Percentiles rank a stretch among this genome's conserved stretches.
phyloP scores from a whole-genome alignment of 106 monocot genomes.

The Amphibolis antarctica region DNA sequence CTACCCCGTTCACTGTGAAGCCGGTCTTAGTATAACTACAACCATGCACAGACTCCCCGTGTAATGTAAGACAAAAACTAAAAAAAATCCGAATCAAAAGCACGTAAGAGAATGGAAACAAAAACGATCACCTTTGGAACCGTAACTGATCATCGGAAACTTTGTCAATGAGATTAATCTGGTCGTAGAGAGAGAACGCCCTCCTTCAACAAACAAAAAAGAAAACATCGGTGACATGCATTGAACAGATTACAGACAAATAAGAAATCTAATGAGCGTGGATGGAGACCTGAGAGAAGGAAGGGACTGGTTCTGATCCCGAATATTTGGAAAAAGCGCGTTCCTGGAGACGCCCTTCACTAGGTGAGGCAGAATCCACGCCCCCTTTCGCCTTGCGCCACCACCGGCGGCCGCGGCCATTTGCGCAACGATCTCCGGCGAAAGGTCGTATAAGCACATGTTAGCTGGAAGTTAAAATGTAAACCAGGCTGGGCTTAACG shows the following conservation, averaged over 20 bases:
- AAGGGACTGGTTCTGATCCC: background rate
- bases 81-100: background rate
- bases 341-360: background rate
- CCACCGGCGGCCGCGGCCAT: conserved; percentile 6
- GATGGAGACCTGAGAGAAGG: conserved; percentile 1
- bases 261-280: background rate
- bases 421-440: background rate
- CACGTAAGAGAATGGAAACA: background rate
- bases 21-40: conserved; percentile 80
- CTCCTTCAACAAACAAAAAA: conserved; percentile 29
- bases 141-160: conserved; percentile 85
- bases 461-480: too few relatives aligned
- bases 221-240: background rate
- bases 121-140: conserved; percentile 41
- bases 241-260: background rate
- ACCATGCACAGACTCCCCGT: background rate
- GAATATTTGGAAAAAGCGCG: background rate
- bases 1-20: conserved; percentile 70
- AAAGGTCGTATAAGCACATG: too few relatives aligned
- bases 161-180: conserved; percentile 94
- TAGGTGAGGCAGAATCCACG: background rate
- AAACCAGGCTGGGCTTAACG: too few relatives aligned
- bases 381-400: background rate
- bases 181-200: conserved; percentile 90
- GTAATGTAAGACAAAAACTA: background rate